phyloP scores from a whole-genome alignment of 148 eudicot genomes.

The Tetragonia tetragonoides region DNA sequence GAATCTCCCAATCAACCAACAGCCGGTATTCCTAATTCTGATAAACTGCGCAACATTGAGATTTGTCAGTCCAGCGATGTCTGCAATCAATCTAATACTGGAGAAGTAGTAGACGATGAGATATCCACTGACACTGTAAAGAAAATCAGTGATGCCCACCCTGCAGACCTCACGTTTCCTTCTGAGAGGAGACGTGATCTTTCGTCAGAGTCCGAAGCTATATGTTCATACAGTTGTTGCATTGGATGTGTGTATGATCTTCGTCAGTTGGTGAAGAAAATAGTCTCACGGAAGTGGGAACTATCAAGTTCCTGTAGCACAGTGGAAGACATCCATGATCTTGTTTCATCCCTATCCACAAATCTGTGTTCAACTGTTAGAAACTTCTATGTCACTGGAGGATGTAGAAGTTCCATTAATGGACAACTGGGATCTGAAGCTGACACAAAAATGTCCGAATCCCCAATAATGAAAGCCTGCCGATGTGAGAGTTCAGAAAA shows the following conservation, averaged over 20 bases:
- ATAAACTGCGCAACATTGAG: constrained; percentile 18
- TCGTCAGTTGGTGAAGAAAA: constrained; percentile 38
- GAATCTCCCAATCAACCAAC: constrained; percentile 21
- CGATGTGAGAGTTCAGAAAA: constrained; percentile 37
- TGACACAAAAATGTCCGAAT: constrained; percentile 17
- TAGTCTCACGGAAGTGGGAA: constrained; percentile 41
- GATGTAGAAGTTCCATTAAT: constrained; percentile 7
- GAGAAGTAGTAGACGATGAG: constrained; percentile 20
- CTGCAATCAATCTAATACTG: constrained; percentile 26
- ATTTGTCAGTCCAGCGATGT: constrained; percentile 18
- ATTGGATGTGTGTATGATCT: constrained; percentile 52
- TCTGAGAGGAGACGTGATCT: constrained; percentile 13
- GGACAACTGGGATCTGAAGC: constrained; percentile 17
- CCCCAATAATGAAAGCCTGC: constrained; percentile 25
- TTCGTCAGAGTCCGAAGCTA: constrained; percentile 29
- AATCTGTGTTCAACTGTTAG: constrained; percentile 56
- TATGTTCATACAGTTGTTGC: constrained; percentile 69
- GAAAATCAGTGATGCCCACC: constrained; percentile 12
- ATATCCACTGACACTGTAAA: constrained; percentile 20
- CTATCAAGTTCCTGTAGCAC: constrained; percentile 38
- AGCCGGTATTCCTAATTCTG: constrained; percentile 19
- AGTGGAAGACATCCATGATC: constrained; percentile 72
- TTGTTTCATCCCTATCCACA: constrained; percentile 55
- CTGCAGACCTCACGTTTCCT: constrained; percentile 20
- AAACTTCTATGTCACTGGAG: constrained; percentile 34